Evolutionary conservation across 225 moss, liverwort and hornwort species (phyloP).

Genomic region (Marchantia paleacea): DNA sequence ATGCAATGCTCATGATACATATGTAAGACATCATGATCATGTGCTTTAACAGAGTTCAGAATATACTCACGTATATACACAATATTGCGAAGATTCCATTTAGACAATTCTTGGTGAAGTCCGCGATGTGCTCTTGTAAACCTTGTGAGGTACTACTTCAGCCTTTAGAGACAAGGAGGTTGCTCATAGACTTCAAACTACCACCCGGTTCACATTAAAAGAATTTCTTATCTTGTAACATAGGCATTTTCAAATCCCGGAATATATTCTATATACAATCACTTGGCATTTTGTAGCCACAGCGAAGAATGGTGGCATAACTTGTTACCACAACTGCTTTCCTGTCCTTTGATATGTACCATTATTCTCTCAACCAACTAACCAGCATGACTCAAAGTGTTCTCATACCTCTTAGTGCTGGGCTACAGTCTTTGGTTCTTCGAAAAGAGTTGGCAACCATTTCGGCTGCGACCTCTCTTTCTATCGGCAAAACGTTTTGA

Average conservation of each 20-base stretch:
- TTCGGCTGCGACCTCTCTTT: neutral
- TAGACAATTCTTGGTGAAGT: too few relatives aligned
- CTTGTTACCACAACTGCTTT: neutral
- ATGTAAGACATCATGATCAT: too few relatives aligned
- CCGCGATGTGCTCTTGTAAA: too few relatives aligned
- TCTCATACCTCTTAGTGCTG: neutral
- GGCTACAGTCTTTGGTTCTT: neutral
- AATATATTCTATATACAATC: neutral
- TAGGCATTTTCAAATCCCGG: neutral
- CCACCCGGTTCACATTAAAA: neutral
- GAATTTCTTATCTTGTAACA: neutral
- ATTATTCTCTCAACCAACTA: neutral
- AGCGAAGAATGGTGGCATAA: neutral
- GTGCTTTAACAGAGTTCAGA: too few relatives aligned
- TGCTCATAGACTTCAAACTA: too few relatives aligned
- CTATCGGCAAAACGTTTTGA: neutral
- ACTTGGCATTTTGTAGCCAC: neutral
- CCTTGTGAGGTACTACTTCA: too few relatives aligned
- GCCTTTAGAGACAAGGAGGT: too few relatives aligned
- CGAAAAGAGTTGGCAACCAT: constrained; percentile 5
- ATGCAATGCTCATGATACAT: too few relatives aligned
- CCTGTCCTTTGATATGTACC: neutral
- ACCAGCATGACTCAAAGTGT: neutral
- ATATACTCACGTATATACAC: too few relatives aligned
- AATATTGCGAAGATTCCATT: too few relatives aligned